A percentile compares a stretch with the other conserved stretches of the same genome.
These are phyloP conservation scores for Arctostaphylos glauca DNA, from an alignment of 148 eudicot genomes.

Conservation along the genomic window DNA sequence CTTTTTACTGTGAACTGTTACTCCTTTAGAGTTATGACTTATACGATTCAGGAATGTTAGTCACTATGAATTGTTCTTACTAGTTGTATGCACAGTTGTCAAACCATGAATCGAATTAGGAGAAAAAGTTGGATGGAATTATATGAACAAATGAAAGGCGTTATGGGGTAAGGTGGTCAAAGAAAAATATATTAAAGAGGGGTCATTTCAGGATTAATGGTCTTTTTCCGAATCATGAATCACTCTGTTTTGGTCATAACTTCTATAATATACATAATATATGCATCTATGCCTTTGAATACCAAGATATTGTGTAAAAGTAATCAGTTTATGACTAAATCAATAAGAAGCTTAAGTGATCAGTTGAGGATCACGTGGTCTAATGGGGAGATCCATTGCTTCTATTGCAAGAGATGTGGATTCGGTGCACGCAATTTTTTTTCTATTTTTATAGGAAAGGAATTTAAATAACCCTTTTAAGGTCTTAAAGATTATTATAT, in stretches of 20 bases:
- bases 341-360: not conserved
- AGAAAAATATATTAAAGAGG: no score
- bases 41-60: no score
- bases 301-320: not conserved
- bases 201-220: not conserved
- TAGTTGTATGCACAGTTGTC: not conserved
- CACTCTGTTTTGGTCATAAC: not conserved
- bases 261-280: not conserved
- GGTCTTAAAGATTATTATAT: not conserved
- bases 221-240: not conserved
- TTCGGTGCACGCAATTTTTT: not conserved
- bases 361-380: not conserved
- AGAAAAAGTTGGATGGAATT: not conserved
- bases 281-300: not conserved
- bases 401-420: not conserved
- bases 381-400: not conserved
- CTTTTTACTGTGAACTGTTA: no score
- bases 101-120: not conserved
- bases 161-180: no score
- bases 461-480: not conserved
- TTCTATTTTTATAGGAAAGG: not conserved
- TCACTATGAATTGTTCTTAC: no score
- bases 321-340: not conserved
- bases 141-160: no score
- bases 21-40: no score